Evolutionary conservation across 2,329 filamentous ascomycete genomes (phyloP), one percentile per base, ranked within the genome.

Genomic region (Nemania sp.): DNA sequence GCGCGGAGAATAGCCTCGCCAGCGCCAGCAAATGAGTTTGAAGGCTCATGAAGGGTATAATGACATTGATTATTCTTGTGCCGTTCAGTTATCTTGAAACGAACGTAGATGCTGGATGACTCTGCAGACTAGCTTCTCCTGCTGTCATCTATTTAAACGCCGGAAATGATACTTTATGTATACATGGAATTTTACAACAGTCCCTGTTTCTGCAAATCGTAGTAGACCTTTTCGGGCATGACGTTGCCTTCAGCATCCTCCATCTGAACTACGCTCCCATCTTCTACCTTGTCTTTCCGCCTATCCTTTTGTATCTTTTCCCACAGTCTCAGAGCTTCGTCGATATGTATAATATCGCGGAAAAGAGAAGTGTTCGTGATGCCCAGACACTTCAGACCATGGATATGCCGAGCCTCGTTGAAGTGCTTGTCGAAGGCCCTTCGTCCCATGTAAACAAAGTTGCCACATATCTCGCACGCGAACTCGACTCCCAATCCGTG

Each of bases 401-500:
- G 95, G 50, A 98, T 90, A 73, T 99, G 95, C 54, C 92, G 83
- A 9, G 91, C 88, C 76, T 99, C 95, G 68, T 93, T 96, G 79
- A 99, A 99, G 75, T 99, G 95, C 81, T 99, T 99, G 74, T 99
- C 95, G 70, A 97, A 99, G 1, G 93, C 93, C 51, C 95, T 87
- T 21, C 95, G 85, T 15, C 95, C 95, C 90, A 97, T 97, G 79
- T 98, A 98, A n/a, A 97, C 92, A 72, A 92, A 97, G 76, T 98
- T 98, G 57, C 95, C 95, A 73, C 95, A 99, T 58, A 99, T 91
- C 74, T 99, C 94, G 80, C 95, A 99, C 0, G 90, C 84, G 68
- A 97, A 97, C 70, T 99, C 95, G 12, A 97, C 92, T 9, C 95
- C 95, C 25, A 99, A 80, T 1, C 95, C 95, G 73, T 99, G 95